phyloP scores from a whole-genome alignment of 2,329 filamentous ascomycete genomes.

The Hypoxylon sp. region DNA sequence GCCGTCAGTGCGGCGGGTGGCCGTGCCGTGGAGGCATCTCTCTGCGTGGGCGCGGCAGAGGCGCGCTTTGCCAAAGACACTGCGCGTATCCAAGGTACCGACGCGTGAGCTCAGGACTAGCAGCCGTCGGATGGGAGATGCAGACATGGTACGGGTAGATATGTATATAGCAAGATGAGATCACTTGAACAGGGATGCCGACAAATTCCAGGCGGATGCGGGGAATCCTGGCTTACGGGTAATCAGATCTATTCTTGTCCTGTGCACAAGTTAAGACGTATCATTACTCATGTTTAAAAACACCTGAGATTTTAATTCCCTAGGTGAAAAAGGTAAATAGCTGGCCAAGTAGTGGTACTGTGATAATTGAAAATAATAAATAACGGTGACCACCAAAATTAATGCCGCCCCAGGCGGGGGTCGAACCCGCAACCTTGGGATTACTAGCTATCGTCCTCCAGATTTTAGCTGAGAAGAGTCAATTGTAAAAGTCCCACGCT shows the following conservation, averaged over 20 bases:
- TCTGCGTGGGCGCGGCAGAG: background rate
- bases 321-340: background rate
- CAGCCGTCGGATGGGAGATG: slow-evolving; percentile 24
- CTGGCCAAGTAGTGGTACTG: background rate
- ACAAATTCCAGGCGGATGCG: background rate
- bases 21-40: slow-evolving; percentile 39
- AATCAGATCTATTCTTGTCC: too few relatives aligned
- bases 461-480: background rate
- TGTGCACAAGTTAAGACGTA: too few relatives aligned
- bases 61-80: background rate
- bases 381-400: background rate
- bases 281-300: too few relatives aligned
- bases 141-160: background rate
- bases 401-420: slow-evolving; percentile 42
- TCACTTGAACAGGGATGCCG: background rate
- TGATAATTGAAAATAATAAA: background rate
- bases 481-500: slow-evolving; percentile 34
- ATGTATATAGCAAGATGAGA: background rate
- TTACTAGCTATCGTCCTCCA: slow-evolving; percentile 4
- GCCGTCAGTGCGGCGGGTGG: slow-evolving; percentile 45
- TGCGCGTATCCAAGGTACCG: background rate
- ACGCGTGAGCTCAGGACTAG: slow-evolving; percentile 18
- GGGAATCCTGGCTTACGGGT: background rate
- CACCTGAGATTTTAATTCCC: background rate
- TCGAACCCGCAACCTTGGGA: slow-evolving; percentile 46